These are phyloP conservation scores for Cystobasidium slooffiae DNA, from an alignment of 1,284 basidiomycete species.

Conservation along the genomic window DNA sequence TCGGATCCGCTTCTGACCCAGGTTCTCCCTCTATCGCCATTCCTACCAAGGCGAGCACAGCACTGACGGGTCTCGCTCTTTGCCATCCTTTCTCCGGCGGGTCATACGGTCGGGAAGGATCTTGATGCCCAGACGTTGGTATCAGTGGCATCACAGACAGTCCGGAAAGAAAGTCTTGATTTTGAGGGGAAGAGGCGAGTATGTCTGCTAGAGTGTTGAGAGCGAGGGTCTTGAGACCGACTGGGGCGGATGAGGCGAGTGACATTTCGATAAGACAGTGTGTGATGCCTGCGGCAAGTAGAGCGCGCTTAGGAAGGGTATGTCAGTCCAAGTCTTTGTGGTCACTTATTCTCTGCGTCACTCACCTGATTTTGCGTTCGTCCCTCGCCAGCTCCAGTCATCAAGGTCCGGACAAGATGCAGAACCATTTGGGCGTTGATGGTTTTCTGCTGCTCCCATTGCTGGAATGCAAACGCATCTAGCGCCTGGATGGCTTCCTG, in stretches of 20 bases:
- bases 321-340: background rate
- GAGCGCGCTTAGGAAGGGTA: slow-evolving; percentile 57
- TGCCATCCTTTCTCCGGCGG: slow-evolving; percentile 48
- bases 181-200: slow-evolving; percentile 59
- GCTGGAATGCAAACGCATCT: slow-evolving; percentile 92
- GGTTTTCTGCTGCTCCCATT: slow-evolving; percentile 91
- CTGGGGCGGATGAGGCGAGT: slow-evolving; percentile 89
- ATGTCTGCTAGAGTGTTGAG: slow-evolving; percentile 76
- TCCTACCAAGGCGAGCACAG: slow-evolving; percentile 58
- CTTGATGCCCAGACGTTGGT: slow-evolving; percentile 57
- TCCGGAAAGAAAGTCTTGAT: slow-evolving; percentile 61
- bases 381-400: slow-evolving; percentile 59
- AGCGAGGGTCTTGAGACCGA: slow-evolving; percentile 80
- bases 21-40: slow-evolving; percentile 56
- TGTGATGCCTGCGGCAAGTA: slow-evolving; percentile 67
- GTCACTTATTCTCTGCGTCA: background rate
- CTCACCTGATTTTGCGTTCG: slow-evolving; percentile 49
- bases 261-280: slow-evolving; percentile 85
- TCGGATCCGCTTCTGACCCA: slow-evolving; percentile 55
- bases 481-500: slow-evolving; percentile 70
- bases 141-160: slow-evolving; percentile 59
- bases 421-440: slow-evolving; percentile 77
- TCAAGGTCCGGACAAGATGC: slow-evolving; percentile 68
- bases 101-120: slow-evolving; percentile 51
- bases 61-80: slow-evolving; percentile 54